A percentile compares a stretch with the other conserved stretches of the same genome.
These are phyloP conservation scores for Kodamaea sp. DNA, from an alignment of 1,139 yeast genomes.

Conservation along the genomic window DNA sequence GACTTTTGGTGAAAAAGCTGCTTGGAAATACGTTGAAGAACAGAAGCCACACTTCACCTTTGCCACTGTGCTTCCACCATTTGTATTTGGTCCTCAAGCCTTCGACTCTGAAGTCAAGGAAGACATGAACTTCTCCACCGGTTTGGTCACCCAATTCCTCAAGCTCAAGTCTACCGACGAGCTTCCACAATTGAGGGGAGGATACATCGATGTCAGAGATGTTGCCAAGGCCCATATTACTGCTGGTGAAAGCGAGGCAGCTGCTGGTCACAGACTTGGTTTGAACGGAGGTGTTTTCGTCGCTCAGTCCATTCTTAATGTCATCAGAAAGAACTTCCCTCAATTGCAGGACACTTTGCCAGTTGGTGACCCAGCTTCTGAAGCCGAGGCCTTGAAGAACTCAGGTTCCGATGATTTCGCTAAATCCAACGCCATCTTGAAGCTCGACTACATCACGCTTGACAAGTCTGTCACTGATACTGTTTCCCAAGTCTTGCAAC, in stretches of 20 bases:
- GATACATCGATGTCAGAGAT: conserved; percentile 21
- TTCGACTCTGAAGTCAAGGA: conserved; percentile 30
- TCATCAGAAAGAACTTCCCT: conserved; percentile 24
- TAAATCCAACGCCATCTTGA: conserved; percentile 8
- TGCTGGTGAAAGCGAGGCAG: conserved; percentile 13
- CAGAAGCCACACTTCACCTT: conserved; percentile 28
- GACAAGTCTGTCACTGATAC: conserved; percentile 1
- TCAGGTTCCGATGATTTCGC: no score
- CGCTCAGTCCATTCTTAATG: conserved; percentile 18
- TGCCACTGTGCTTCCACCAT: conserved; percentile 20
- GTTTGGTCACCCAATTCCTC: conserved; percentile 25
- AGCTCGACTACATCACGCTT: conserved; percentile 3
- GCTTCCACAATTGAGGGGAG: neutral
- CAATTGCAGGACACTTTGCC: conserved; percentile 26
- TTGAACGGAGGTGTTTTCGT: conserved; percentile 17
- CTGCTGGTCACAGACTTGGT: conserved; percentile 11
- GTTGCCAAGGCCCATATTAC: conserved; percentile 15
- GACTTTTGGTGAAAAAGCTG: conserved; percentile 54
- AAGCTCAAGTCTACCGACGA: conserved; percentile 2
- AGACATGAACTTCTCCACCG: conserved; percentile 35
- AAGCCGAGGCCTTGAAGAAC: neutral
- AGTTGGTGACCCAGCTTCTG: conserved; percentile 18
- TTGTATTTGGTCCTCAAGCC: conserved; percentile 26
- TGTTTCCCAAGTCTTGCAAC: conserved; percentile 1
- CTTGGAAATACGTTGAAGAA: conserved; percentile 50